Base-by-base conservation (phyloP, 176 grass and related monocot species). In the Alopecurus myosuroides region DNA sequence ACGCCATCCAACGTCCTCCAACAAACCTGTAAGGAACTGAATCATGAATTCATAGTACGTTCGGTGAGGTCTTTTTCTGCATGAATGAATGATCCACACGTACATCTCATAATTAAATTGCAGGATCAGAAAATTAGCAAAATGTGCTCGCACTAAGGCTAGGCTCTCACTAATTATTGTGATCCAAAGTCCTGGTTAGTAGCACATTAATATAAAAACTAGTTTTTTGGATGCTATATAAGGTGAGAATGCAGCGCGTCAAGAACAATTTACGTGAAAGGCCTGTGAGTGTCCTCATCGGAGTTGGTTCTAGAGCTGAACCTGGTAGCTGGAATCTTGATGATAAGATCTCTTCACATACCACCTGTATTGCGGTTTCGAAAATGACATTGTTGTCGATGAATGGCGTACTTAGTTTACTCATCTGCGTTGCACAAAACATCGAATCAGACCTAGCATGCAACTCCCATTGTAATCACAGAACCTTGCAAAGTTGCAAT, bases 81-180 rank as follows among this genome's bases (percentile, higher is more conserved):
- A n/a, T n/a, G n/a, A n/a, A n/a, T n/a, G n/a, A n/a, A n/a, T n/a
- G n/a, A n/a, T n/a, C n/a, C n/a, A n/a, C n/a, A n/a, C n/a, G n/a
- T n/a, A n/a, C n/a, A n/a, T n/a, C n/a, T n/a, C n/a, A n/a, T n/a
- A n/a, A n/a, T n/a, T n/a, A n/a, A n/a, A n/a, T n/a, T n/a, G n/a
- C n/a, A n/a, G n/a, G n/a, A n/a, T n/a, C n/a, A n/a, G n/a, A n/a
- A n/a, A n/a, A n/a, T n/a, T n/a, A n/a, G n/a, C n/a, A 97, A 97
- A 39, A 88, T 77, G 74, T 97, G 94, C 25, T 55, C 67, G 60
- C 94, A 97, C 50, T 82, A 70, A 83, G 94, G 91, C 94, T 93
- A 83, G 61, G 53, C 77, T 58, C 94, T 74, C 31, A 93, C 86
- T 19, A 53, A 89, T 45, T 93, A 82, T 45, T 66, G 78, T 12